Percentiles rank a stretch among this genome's conserved stretches.
Evolutionary conservation across 441 rosid genomes (phyloP).

Genomic region (Macaranga tanarius): DNA sequence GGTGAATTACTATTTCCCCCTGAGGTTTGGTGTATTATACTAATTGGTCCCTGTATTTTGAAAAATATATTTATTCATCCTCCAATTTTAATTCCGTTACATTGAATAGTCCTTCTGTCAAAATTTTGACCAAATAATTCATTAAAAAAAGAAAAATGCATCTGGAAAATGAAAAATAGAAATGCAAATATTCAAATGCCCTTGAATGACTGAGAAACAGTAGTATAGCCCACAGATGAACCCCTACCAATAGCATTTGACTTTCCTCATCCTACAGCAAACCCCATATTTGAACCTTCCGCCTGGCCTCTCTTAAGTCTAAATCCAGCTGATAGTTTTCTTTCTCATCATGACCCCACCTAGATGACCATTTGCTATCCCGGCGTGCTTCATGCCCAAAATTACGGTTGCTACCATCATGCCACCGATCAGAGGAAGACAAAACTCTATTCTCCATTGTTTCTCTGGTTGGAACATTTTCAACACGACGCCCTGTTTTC

Average conservation of each 20-base stretch:
- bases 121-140: too few relatives aligned
- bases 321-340: constrained; percentile 73
- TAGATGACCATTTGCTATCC: constrained; percentile 92
- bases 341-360: constrained; percentile 99
- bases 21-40: too few relatives aligned
- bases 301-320: constrained; percentile 65
- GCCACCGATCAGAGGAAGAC: constrained; percentile 68
- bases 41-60: too few relatives aligned
- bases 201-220: constrained; percentile 27
- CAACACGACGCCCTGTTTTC: constrained; percentile 73
- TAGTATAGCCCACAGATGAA: constrained; percentile 28
- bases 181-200: too few relatives aligned
- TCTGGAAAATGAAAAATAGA: too few relatives aligned
- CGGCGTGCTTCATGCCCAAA: constrained; percentile 58
- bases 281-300: constrained; percentile 64
- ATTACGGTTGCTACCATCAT: constrained; percentile 49
- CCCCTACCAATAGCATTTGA: constrained; percentile 44
- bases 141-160: too few relatives aligned
- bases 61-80: too few relatives aligned
- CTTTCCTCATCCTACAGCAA: constrained; percentile 82
- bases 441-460: constrained; percentile 49
- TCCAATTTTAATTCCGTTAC: too few relatives aligned
- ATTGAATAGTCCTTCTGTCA: too few relatives aligned
- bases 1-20: too few relatives aligned
- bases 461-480: constrained; percentile 50